Evolutionary conservation across 441 rosid genomes (phyloP).

Genomic region (Erodium texanum): DNA sequence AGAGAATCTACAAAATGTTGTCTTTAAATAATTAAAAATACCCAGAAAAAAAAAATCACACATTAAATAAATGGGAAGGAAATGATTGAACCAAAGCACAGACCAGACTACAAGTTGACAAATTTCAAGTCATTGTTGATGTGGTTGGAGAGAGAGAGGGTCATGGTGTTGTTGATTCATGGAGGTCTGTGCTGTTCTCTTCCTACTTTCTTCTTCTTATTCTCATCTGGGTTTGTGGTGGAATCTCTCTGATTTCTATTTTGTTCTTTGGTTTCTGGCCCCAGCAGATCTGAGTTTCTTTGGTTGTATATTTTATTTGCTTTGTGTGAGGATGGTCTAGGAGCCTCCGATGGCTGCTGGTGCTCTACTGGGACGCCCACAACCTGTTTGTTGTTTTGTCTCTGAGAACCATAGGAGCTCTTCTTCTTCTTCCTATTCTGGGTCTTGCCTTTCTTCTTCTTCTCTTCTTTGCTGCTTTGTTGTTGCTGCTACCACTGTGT

Average conservation of each 20-base stretch:
- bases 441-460: background rate
- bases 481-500: background rate
- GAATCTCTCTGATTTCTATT: background rate
- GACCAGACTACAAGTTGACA: slow-evolving; percentile 87
- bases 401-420: background rate
- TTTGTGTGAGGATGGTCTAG: background rate
- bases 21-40: too few relatives aligned
- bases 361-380: background rate
- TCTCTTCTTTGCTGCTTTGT: background rate
- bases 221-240: background rate
- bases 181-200: slow-evolving; percentile 21
- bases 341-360: background rate
- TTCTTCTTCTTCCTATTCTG: background rate
- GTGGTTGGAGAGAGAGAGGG: background rate
- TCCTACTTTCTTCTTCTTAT: too few relatives aligned
- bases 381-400: background rate
- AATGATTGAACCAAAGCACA: slow-evolving; percentile 28
- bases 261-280: background rate
- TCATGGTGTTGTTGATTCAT: too few relatives aligned
- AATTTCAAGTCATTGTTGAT: slow-evolving; percentile 81
- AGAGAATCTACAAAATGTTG: slow-evolving; percentile 47
- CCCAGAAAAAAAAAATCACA: background rate
- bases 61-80: slow-evolving; percentile 11
- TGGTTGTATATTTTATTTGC: too few relatives aligned
- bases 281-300: background rate